Base-by-base conservation (phyloP, 805 yeast genomes). In the Metschnikowia corniflorae region DNA sequence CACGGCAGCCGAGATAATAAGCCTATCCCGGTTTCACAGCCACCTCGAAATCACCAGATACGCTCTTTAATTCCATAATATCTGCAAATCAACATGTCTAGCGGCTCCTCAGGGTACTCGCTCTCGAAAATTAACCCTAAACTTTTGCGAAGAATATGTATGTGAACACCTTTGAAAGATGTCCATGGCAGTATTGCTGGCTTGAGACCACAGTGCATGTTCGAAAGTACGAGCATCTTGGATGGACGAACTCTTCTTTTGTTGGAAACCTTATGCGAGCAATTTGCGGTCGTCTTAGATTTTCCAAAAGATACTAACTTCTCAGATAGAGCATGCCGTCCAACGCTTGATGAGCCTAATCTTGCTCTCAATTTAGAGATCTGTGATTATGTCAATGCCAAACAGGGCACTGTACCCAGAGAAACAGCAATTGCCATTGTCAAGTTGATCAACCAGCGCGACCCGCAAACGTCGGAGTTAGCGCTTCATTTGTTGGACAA, bases 341-440 rank as follows among this genome's bases (percentile, higher is more conserved):
- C 93, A 25, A 71, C 91, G 1, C 68, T 86, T 31, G 68, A 63
- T 34, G 96, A 91, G 63, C 97, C 98, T 5, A 91, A 93, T 55
- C 71, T 89, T 40, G 86, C 87, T 3, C 65, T 88, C 44, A 93
- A 91, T 57, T 65, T 93, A 49, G 97, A 91, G 57, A 89, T 93
- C 42, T 91, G 97, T 43, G 99, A 93, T 61, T 74, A 82, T 52
- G 80, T 93, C 60, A 93, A 93, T 57, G 89, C 84, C 37, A 91
- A 91, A 55, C 95, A 89, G 65, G 97, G 95, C 17, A 74, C 77
- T 13, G 70, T 86, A 8, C 96, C 97, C 2, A 73, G 96, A 43
- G 97, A 91, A 55, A 97, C 97, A 3, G 94, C 95, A 5, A 73
- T 80, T 44, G 81, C 89, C 5, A 80, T 89, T 44, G 97, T 83